A percentile compares a stretch with the other conserved stretches of the same genome.
phyloP scores from a whole-genome alignment of 2,329 filamentous ascomycete genomes.

The Albophoma yamanashiensis region DNA sequence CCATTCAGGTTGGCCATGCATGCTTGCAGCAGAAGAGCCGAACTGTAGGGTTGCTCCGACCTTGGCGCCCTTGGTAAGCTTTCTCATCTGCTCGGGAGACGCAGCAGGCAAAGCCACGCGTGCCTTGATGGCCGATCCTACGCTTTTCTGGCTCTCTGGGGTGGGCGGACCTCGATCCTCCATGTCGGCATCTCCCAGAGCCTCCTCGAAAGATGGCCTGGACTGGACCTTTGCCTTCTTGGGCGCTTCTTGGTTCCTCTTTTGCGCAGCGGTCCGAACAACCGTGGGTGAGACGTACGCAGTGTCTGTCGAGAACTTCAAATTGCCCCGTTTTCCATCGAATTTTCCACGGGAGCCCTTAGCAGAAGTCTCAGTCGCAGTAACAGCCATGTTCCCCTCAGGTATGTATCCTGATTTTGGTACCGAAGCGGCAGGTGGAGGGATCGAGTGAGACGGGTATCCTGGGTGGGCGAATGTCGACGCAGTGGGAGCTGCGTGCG shows the following conservation, averaged over 20 bases:
- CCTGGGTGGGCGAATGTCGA: not conserved
- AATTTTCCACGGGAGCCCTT: not conserved
- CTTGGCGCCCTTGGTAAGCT: not conserved
- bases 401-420: not conserved
- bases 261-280: not conserved
- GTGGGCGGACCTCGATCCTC: not conserved
- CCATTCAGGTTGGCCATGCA: not conserved
- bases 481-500: not conserved
- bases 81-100: not conserved
- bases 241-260: not conserved
- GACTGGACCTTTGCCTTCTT: conserved; percentile 10
- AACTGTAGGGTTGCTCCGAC: not conserved
- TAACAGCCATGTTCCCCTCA: not conserved
- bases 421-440: not conserved
- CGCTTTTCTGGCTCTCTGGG: conserved; percentile 5
- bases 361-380: not conserved
- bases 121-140: conserved; percentile 4
- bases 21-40: not conserved
- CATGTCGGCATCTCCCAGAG: conserved; percentile 5
- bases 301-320: not conserved
- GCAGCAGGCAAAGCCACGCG: conserved; percentile 11
- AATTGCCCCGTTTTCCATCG: not conserved
- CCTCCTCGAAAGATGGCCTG: conserved; percentile 19
- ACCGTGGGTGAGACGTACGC: not conserved
- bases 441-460: not conserved